Conservation (phyloP, 1,139 yeast species). For the Scheffersomyces segobiensis region DNA sequence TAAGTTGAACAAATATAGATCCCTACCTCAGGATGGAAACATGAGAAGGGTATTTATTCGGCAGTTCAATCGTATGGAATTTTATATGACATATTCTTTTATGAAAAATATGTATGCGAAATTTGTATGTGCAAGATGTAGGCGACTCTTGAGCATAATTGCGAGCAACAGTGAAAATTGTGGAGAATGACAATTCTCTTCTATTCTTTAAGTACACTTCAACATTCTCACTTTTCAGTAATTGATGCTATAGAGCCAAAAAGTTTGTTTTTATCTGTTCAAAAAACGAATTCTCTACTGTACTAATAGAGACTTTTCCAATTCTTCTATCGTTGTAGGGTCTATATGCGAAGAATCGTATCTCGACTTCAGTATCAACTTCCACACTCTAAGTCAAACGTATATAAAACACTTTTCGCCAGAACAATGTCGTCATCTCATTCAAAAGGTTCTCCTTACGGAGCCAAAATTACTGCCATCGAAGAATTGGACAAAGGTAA, state of each 20-base stretch:
- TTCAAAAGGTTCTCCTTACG: constrained; percentile 34
- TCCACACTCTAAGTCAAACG: background rate
- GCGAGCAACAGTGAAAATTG: background rate
- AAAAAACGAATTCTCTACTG: background rate
- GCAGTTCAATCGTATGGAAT: background rate
- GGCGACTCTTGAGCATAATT: background rate
- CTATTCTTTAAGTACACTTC: background rate
- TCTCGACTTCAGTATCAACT: background rate
- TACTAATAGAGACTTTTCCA: background rate
- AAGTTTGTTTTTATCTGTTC: background rate
- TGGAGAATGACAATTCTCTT: background rate
- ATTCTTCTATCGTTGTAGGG: background rate
- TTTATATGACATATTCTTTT: no score
- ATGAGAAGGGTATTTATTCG: background rate
- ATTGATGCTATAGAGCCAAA: background rate
- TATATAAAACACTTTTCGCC: background rate
- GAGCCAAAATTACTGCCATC: constrained; percentile 32
- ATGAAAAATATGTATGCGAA: background rate
- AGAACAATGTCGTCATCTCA: constrained; percentile 2
- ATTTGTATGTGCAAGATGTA: background rate
- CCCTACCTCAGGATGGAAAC: background rate
- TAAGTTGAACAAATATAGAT: background rate
- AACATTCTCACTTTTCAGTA: background rate
- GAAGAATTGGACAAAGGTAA: constrained; percentile 34
- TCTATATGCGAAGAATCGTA: background rate